phyloP scores from a whole-genome alignment of 495 filamentous ascomycete genomes.

The Penicillium parvum region DNA sequence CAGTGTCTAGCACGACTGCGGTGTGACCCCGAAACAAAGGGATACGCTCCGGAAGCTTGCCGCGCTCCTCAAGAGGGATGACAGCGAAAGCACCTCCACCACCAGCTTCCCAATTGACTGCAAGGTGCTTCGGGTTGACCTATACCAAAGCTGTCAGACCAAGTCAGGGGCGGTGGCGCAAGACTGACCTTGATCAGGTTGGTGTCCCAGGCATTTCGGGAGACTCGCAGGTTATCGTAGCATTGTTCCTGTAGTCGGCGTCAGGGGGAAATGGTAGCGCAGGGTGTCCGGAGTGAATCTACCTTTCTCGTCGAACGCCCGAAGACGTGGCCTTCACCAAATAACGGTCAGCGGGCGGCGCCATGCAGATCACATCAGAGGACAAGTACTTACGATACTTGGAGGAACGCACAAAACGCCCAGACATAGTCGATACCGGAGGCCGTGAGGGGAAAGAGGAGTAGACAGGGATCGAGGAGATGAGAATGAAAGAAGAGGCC shows the following conservation, averaged over 20 bases:
- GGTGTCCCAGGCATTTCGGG: slow-evolving; percentile 97
- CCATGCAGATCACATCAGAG: slow-evolving; percentile 8
- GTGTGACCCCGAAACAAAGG: slow-evolving; percentile 96
- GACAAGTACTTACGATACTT: slow-evolving; percentile 80
- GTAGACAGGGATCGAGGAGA: slow-evolving; percentile 12
- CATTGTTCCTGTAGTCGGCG: slow-evolving; percentile 63
- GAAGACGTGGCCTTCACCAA: slow-evolving; percentile 85
- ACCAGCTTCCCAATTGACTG: slow-evolving; percentile 97
- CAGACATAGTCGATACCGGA: slow-evolving; percentile 61
- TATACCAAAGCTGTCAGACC: slow-evolving; percentile 35
- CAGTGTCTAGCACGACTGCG: slow-evolving; percentile 90
- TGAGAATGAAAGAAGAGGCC: slow-evolving; percentile 17
- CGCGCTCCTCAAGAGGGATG: slow-evolving; percentile 83
- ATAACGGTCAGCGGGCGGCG: slow-evolving; percentile 28
- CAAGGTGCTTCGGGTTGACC: slow-evolving; percentile 93
- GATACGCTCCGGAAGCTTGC: slow-evolving; percentile 85
- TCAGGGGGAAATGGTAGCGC: slow-evolving; percentile 1
- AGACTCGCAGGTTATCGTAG: slow-evolving; percentile 94
- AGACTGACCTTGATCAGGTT: slow-evolving; percentile 85
- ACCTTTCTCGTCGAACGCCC: slow-evolving; percentile 90
- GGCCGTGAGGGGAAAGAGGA: slow-evolving; percentile 5
- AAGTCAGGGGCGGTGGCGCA: slow-evolving; percentile 30
- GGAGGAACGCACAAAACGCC: slow-evolving; percentile 95
- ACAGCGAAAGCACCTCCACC: slow-evolving; percentile 97
- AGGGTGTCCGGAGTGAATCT: slow-evolving; percentile 17